Base-by-base conservation (phyloP, 805 yeast genomes). In the Lachancea sp. region DNA sequence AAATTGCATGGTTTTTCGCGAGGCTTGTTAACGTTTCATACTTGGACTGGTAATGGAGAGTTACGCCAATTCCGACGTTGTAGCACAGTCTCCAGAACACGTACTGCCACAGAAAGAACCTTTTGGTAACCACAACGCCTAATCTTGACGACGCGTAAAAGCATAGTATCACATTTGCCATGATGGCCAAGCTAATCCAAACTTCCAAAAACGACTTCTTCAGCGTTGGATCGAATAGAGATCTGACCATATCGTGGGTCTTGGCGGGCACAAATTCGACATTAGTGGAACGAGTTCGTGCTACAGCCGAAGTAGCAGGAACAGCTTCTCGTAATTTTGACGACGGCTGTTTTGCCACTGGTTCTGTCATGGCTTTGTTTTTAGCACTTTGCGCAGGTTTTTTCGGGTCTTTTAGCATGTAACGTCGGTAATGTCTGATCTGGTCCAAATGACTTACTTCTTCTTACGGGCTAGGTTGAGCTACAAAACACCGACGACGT, bases 201-300 rank as follows among this genome's bases (percentile, higher is more conserved):
- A 71, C 47, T 55, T 85, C 95, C 35, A 78, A 70, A 38, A 74
- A 61, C 0, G 89, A 79, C 55, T 85, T 86, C 38, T 73, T 70
- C 38, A 83, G 61, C 1, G 80, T 72, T 2, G 94, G 92, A 63
- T 85, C 90, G 51, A 85, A 78, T 36, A 86, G 64, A 1, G 90
- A 80, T 46, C 86, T 71, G 24, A 85, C 82, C 92, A 85, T 84
- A 56, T 85, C 95, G 52, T 80, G 82, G 22, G 95, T 85, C 49
- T 74, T 52, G 9, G 71, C 71, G 1, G 68, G 68, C 4, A 47
- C 39, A 36, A 67, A 67, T 3, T 48, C 47, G 3, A 46, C 46
- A 11, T 61, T 65, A 16, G 63, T 54, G 6, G 65, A 54, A 12
- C 64, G 46, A 5, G 63, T 59, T 28, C 45, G 47, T 3, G 63